phyloP scores from a whole-genome alignment of 306 rosid species.

The Inga laurina region DNA sequence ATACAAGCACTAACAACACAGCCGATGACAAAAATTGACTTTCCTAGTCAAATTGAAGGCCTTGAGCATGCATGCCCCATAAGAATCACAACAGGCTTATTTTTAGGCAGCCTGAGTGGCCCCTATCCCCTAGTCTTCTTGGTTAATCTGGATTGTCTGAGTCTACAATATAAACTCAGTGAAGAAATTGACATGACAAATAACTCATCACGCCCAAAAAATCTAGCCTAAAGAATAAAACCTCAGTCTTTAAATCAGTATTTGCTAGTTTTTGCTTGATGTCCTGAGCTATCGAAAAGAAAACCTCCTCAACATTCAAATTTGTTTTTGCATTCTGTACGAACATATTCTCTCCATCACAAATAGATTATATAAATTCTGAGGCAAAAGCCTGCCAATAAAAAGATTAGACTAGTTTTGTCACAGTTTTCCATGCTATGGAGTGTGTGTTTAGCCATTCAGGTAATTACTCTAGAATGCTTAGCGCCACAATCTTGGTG shows the following conservation, averaged over 20 bases:
- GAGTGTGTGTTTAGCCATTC: constrained; percentile 8
- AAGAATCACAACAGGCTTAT: constrained; percentile 77
- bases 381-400: constrained; percentile 84
- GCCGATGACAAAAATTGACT: constrained; percentile 52
- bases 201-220: constrained; percentile 11
- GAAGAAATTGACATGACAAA: constrained; percentile 8
- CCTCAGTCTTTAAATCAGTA: constrained; percentile 81
- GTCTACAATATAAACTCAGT: constrained; percentile 49
- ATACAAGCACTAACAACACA: constrained; percentile 51
- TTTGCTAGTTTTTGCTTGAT: constrained; percentile 83
- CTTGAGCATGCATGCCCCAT: constrained; percentile 27
- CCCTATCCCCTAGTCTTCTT: constrained; percentile 58
- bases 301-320: constrained; percentile 87
- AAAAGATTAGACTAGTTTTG: constrained; percentile 3
- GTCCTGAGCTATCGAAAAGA: constrained; percentile 82
- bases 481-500: constrained; percentile 59
- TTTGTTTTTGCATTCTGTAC: constrained; percentile 86
- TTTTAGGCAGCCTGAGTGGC: too few relatives aligned
- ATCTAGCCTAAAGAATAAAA: constrained; percentile 26
- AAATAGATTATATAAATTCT: not conserved
- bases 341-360: constrained; percentile 32
- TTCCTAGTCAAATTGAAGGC: constrained; percentile 39
- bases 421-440: not conserved
- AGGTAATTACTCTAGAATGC: constrained; percentile 77
- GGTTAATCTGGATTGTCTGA: constrained; percentile 76